Conservation (phyloP, 768 basidiomycete genomes). For the Boletus sp. region DNA sequence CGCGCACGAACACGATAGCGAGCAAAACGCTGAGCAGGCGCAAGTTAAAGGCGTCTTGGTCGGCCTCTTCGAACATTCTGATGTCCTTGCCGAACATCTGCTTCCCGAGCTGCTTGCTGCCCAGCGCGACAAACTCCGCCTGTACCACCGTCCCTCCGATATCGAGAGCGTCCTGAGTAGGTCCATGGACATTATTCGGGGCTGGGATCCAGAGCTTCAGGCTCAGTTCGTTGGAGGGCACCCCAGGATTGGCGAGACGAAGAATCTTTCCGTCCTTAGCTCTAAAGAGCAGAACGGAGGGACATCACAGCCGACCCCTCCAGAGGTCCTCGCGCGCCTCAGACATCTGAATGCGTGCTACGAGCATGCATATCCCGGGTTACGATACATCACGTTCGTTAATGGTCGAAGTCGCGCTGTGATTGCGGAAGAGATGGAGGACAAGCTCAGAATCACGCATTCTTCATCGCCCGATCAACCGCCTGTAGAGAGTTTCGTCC, state of each 20-base stretch:
- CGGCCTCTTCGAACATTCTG: slow-evolving; percentile 67
- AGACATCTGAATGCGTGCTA: slow-evolving; percentile 76
- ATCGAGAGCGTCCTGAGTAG: slow-evolving; percentile 54
- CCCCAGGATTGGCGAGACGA: slow-evolving; percentile 85
- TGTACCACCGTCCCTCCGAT: slow-evolving; percentile 38
- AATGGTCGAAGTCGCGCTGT: slow-evolving; percentile 72
- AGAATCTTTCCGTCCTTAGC: slow-evolving; percentile 71
- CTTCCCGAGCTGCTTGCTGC: slow-evolving; percentile 48
- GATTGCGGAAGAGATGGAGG: slow-evolving; percentile 82
- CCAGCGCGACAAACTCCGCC: slow-evolving; percentile 22
- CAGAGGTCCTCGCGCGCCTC: slow-evolving; percentile 72
- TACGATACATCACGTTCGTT: slow-evolving; percentile 92
- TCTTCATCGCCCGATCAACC: slow-evolving; percentile 42
- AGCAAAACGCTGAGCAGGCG: slow-evolving; percentile 8
- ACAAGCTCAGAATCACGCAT: slow-evolving; percentile 51
- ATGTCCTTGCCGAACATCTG: slow-evolving; percentile 50
- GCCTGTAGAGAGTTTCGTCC: slow-evolving; percentile 36
- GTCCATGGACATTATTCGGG: slow-evolving; percentile 46
- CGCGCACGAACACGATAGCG: not conserved
- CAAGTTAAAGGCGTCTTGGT: slow-evolving; percentile 38
- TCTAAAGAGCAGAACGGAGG: slow-evolving; percentile 72
- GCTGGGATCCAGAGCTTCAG: slow-evolving; percentile 50
- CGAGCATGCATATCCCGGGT: slow-evolving; percentile 65
- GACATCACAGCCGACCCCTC: slow-evolving; percentile 52
- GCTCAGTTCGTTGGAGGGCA: slow-evolving; percentile 78